Evolutionary conservation across 495 filamentous ascomycete species (phyloP), one percentile per base, ranked within the genome.

Genomic region (Penicillium lividum): DNA sequence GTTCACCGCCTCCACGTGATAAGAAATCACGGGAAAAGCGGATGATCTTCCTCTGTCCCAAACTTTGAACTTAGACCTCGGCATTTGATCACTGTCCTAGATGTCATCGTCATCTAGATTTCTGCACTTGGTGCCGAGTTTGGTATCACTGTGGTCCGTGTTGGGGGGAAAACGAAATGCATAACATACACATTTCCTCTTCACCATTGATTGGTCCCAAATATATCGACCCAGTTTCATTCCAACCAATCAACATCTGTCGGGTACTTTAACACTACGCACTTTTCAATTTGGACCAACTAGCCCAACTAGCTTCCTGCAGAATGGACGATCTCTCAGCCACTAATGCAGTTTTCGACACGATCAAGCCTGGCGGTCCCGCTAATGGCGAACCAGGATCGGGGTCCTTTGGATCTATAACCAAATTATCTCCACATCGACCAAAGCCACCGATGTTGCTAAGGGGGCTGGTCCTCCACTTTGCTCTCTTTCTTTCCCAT

Each of bases 271-370:
- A 54, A 11, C 52, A 50, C 29, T 22, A 11, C 25, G 15, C 51
- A 13, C 51, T 58, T 59, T 47, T 46, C 55, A 56, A 68, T 62
- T 52, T 58, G 30, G 44, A 44, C 61, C 65, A 67, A 55, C 55
- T 68, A 68, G 48, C 33, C 58, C 62, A 66, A 56, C 53, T 68
- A 68, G 68, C 54, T 38, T 61, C 34, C 66, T 68, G 66, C 63
- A 57, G 57, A 42, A 62, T 62, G 55, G 68, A 59, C 66, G 68
- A 71, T 71, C 66, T 57, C 42, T 38, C 30, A 62, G 58, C 65
- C 60, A 63, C 66, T 62, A 60, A 66, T 59, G 60, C 58, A 47
- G 30, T 59, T 31, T 51, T 65, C 57, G 22, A 63, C 55, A 45
- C 54, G 52, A 60, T 60, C 54, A 57, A 51, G 48, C 49, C 43